A percentile compares a stretch with the other conserved stretches of the same genome.
phyloP scores from a whole-genome alignment of 2,329 filamentous ascomycete genomes.

The Fusarium chlamydosporum region DNA sequence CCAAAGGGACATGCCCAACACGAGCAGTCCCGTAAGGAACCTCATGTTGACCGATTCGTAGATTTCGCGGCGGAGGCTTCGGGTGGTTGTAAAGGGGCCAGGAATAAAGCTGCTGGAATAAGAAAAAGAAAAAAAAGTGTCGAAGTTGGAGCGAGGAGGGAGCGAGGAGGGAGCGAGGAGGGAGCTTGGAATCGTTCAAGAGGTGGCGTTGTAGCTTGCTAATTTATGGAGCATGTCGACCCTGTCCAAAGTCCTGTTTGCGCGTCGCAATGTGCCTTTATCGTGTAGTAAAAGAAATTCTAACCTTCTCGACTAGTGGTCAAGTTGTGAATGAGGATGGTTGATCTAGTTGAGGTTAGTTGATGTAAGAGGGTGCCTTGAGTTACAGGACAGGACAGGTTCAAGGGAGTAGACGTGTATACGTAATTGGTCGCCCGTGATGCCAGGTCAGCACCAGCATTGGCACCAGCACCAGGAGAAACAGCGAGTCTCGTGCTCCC shows the following conservation, averaged over 20 bases:
- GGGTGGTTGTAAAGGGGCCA: conserved; percentile 12
- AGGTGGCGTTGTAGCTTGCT: conserved; percentile 39
- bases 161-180: conserved; percentile 27
- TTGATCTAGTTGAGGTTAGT: conserved; percentile 11
- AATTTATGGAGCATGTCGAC: conserved; percentile 46
- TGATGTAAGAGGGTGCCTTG: conserved; percentile 31
- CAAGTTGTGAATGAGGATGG: neutral
- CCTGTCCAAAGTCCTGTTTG: conserved; percentile 22
- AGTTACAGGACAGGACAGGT: conserved; percentile 28
- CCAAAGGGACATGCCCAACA: conserved; percentile 68
- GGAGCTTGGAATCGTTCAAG: conserved; percentile 42
- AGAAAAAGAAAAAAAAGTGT: conserved; percentile 11
- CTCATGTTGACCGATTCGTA: conserved; percentile 62
- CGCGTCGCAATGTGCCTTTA: neutral
- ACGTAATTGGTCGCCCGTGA: conserved; percentile 50
- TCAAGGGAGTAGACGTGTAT: conserved; percentile 45
- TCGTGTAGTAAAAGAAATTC: neutral
- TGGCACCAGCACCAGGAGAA: conserved; percentile 23
- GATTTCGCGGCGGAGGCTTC: conserved; percentile 29
- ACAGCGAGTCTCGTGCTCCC: conserved; percentile 5
- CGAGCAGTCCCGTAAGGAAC: conserved; percentile 65
- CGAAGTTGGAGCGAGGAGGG: conserved; percentile 24
- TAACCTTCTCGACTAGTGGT: neutral
- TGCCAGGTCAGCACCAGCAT: conserved; percentile 47
- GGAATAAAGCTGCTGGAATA: conserved; percentile 24